Evolutionary conservation across 768 basidiomycete species (phyloP), one percentile per base, ranked within the genome.

Genomic region (Lentinula boryana): DNA sequence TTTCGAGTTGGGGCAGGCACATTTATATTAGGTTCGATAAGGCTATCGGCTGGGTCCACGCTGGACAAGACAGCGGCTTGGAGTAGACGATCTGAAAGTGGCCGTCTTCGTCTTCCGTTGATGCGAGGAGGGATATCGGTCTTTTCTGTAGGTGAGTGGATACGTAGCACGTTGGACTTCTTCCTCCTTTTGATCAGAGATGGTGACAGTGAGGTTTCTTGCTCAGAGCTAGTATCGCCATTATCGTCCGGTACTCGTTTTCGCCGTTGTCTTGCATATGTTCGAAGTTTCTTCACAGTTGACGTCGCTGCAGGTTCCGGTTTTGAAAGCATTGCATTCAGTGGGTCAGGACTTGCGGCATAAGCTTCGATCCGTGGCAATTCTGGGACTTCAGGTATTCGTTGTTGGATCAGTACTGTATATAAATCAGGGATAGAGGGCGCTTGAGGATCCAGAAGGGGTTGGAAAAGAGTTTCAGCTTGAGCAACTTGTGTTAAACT

Each of bases 51-150:
- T 10, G 74, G 68, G 32, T 75, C 67, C 9, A 72, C 74, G 56
- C 71, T 66, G 1, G 75, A 72, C 36, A 72, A 61, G 8, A 75
- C 62, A 44, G 75, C 73, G 48, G 76, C 76, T 52, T 70, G 69
- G 31, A 76, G 67, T 56, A 78, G 64, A 32, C 76, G 60, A 63
- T 64, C 61, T 5, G 21, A 18, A 13, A 58, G 35, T 21, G 55
- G 51, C 23, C 9, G 44, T 9, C 27, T 57, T 27, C 32, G 21
- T 15, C 15, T 32, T 32, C 48, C 18, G 4, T 32, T 38, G 21
- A 9, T 18, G 38, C 36, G 53, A 40, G 36, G 23, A 36, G 8
- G 55, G 27, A 18, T 8, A n/a, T n/a, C 38, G 15, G 18, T n/a
- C 18, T 56, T 31, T 13, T 56, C 27, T 4, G 40, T 8, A 40